Evolutionary conservation across 768 basidiomycete species (phyloP), one percentile per base, ranked within the genome.

Genomic region (Termitomyces titanicus): DNA sequence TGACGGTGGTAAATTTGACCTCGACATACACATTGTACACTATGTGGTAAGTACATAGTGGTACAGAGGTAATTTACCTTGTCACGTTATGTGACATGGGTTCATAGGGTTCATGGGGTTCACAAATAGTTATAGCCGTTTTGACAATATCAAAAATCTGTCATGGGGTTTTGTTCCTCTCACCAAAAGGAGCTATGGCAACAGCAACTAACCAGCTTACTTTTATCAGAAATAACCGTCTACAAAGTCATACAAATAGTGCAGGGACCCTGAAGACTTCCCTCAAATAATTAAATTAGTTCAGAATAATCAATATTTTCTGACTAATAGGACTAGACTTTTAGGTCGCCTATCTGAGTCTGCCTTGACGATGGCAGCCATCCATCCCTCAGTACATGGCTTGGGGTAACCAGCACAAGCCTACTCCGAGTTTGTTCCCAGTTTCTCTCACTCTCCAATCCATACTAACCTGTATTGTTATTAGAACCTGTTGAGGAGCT

Each of bases 401-500:
- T 24, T 4, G 18, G 18, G 18, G 12, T 18, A 43, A 43, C 22
- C 42, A 43, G 42, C 42, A 43, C 22, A 43, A 43, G 22, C 42
- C 42, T 18, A 11, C 18, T 6, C 42, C 18, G 3, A 43, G 42
- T 18, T 18, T 18, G n/a, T 43, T 11, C 42, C 7, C 12, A n/a
- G 11, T 6, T 12, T 12, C 5, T 43, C 6, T 5, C 6, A 43
- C 6, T 10, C 7, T 24, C 18, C 18, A 5, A 13, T 43, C 9
- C 29, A 43, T 24, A 20, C 13, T 39, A 24, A 43, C 22, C 22
- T 20, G n/a, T n/a, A n/a, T n/a, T n/a, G 10, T 43, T 43, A 10
- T 13, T 33, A 60, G 51, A 49, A 37, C 55, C 54, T 8, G 24
- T 11, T 22, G 25, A n/a, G 20, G 38, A 56, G 24, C 43, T 60